Evolutionary conservation across 345 rosid species (phyloP).

Genomic region (Mallotus nudiflorus): DNA sequence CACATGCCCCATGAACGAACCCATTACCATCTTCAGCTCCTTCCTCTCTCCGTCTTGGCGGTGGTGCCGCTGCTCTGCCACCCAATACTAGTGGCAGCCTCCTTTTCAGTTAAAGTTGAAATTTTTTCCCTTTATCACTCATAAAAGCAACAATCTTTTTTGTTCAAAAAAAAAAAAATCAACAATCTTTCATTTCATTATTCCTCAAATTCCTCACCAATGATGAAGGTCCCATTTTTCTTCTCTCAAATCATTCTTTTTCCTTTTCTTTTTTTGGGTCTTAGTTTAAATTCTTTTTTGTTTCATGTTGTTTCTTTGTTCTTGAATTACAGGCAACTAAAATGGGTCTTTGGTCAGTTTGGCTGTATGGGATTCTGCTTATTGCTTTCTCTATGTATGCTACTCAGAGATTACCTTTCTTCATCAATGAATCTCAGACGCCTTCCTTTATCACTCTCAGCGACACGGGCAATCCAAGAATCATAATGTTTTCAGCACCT

Average conservation of each 20-base stretch:
- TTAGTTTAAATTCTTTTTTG: not conserved
- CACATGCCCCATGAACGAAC: constrained; percentile 25
- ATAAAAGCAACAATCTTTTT: not conserved
- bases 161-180: no score
- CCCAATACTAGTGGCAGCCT: constrained; percentile 2
- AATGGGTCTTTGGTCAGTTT: constrained; percentile 63
- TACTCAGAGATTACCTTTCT: constrained; percentile 57
- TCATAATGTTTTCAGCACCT: constrained; percentile 69
- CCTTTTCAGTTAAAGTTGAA: constrained; percentile 54
- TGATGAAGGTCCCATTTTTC: constrained; percentile 10
- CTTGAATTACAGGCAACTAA: constrained; percentile 42
- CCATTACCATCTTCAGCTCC: no score
- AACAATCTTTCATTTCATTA: constrained; percentile 2
- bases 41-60: constrained; percentile 25
- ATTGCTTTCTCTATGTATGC: constrained; percentile 72
- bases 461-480: constrained; percentile 33
- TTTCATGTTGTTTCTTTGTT: constrained; percentile 7
- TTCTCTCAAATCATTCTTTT: not conserved
- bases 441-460: constrained; percentile 10
- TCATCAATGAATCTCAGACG: constrained; percentile 23
- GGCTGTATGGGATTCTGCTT: constrained; percentile 72
- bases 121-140: not conserved
- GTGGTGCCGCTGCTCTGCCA: not conserved
- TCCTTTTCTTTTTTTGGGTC: not conserved
- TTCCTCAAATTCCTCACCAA: constrained; percentile 19